Conservation (phyloP, 176 grass and related monocot genomes). For the Raddia guianensis region DNA sequence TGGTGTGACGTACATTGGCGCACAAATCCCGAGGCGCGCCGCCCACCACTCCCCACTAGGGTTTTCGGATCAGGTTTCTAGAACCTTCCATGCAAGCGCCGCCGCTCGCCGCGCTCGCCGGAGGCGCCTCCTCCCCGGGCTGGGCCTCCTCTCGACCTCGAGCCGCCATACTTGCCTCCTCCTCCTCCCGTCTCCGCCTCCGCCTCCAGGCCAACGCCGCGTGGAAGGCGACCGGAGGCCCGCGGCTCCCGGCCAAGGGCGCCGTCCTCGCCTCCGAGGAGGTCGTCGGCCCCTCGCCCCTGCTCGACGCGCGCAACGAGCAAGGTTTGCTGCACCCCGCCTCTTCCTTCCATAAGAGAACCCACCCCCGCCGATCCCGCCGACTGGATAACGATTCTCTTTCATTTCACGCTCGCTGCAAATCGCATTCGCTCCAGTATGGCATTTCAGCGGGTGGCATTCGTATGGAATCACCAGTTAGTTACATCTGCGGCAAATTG, state of each 20-base stretch:
- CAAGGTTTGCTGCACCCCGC: slow-evolving; percentile 57
- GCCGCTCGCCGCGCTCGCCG: slow-evolving; percentile 41
- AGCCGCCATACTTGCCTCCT: slow-evolving; percentile 42
- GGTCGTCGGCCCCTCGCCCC: slow-evolving; percentile 61
- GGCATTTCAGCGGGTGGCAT: background rate
- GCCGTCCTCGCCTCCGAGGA: slow-evolving; percentile 85
- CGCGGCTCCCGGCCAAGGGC: slow-evolving; percentile 50
- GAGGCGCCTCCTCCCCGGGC: slow-evolving; percentile 33
- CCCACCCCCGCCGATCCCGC: no score
- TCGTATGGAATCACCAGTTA: background rate
- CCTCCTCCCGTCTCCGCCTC: slow-evolving; percentile 41
- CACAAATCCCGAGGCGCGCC: slow-evolving; percentile 35
- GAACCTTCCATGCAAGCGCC: slow-evolving; percentile 54
- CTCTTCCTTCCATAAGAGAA: background rate
- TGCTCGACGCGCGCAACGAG: slow-evolving; percentile 53
- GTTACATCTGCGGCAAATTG: no score
- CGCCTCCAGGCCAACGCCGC: slow-evolving; percentile 45
- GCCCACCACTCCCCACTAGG: slow-evolving; percentile 41
- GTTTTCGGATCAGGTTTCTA: slow-evolving; percentile 49
- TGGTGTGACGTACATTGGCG: background rate
- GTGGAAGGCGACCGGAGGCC: slow-evolving; percentile 39
- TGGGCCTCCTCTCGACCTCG: slow-evolving; percentile 45
- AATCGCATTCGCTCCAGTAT: background rate
- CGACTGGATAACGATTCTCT: background rate
- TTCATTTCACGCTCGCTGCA: background rate